A percentile compares a stretch with the other conserved stretches of the same genome.
Conservation (phyloP, 2,329 filamentous ascomycete genomes). For the Pseudocercospora musae region DNA sequence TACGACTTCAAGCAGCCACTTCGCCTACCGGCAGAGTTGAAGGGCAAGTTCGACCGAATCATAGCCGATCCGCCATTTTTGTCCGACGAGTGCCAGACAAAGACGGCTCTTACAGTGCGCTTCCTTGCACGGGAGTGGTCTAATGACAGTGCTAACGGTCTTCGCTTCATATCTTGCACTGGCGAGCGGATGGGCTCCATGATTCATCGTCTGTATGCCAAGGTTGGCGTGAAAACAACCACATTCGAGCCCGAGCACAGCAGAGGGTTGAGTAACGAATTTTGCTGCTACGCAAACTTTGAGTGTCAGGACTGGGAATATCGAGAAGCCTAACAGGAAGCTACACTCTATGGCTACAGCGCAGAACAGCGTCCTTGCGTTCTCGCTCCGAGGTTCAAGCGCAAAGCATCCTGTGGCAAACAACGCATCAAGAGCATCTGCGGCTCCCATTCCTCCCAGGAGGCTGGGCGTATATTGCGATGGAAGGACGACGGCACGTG, state of each 20-base stretch:
- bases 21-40: conserved; percentile 58
- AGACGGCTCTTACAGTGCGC: conserved; percentile 71
- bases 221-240: conserved; percentile 61
- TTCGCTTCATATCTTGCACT: conserved; percentile 64
- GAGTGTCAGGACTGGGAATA: conserved; percentile 49
- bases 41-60: conserved; percentile 63
- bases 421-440: not conserved
- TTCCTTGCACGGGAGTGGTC: conserved; percentile 61
- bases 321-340: conserved; percentile 10
- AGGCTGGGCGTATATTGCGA: not conserved
- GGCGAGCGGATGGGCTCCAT: conserved; percentile 71
- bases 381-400: not conserved
- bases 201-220: conserved; percentile 64
- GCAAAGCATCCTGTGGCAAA: not conserved
- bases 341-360: not conserved
- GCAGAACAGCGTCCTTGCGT: not conserved
- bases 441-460: not conserved
- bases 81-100: conserved; percentile 76
- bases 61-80: conserved; percentile 78
- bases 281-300: conserved; percentile 76
- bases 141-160: conserved; percentile 12
- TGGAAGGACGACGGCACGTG: not conserved
- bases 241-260: conserved; percentile 66
- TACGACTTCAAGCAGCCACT: conserved; percentile 72
- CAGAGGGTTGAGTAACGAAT: conserved; percentile 76